Base-by-base conservation (phyloP, 768 basidiomycete genomes). In the Roridomyces roridus region DNA sequence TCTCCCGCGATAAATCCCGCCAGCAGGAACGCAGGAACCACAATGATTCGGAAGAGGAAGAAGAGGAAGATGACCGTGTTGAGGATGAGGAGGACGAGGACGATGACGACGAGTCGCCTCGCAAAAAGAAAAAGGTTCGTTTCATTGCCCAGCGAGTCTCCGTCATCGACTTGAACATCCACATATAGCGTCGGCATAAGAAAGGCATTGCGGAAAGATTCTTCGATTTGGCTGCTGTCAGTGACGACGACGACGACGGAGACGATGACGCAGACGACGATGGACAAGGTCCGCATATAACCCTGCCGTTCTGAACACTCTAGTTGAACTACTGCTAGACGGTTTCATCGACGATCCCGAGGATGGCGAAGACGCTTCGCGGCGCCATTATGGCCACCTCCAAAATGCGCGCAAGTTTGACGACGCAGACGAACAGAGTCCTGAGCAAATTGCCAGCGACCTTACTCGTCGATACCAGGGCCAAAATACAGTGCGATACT, bases 181-280 rank as follows among this genome's bases (percentile, higher is more conserved):
- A n/a, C 31, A 15, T 57, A 87, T 40, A 59, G 85, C 86, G 82
- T 57, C 84, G 86, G 57, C 88, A 89, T 70, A 88, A 84, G 72
- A 84, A 84, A 46, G 74, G 76, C 50, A 77, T 80, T 17, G 81
- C 85, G 23, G 91, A 85, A 69, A 87, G 88, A 62, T 99, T 95
- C 87, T 79, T 98, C 64, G 97, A 98, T 85, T 83, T 96, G 76
- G 95, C 94, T 51, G 94, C 94, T 70, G 96, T 96, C 18, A 94
- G 94, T 64, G 95, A 97, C 26, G 97, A 98, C 18, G 97, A 98
- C 4, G 96, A 97, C 31, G 97, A 98, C 23, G 90, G 91, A 3
- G 94, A 96, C 18, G 93, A 88, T 6, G 91, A 91, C 4, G 90
- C 78, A 9, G 80, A 91, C 18, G 92, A 92, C 50, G 83, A 81